Evolutionary conservation across 2,329 filamentous ascomycete species (phyloP), one percentile per base, ranked within the genome.

Genomic region (Dactylellina drechsleri): DNA sequence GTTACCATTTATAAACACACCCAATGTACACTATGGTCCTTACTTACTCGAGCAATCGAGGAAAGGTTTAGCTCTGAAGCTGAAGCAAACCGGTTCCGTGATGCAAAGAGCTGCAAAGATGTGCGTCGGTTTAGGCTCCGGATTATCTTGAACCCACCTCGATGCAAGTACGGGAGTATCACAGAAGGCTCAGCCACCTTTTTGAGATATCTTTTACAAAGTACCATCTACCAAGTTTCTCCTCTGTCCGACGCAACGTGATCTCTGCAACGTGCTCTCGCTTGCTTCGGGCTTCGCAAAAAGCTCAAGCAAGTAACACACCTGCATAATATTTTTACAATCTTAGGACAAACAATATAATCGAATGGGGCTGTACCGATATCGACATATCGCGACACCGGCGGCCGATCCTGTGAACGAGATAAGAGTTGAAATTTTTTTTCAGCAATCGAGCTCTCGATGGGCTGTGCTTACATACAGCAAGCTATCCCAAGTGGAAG

Each of bases 261-360:
- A 28, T 41, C 53, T 36, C 60, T 66, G 61, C 68, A 66, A 15
- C 26, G 31, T 10, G 64, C 59, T 43, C 68, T 74, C 61, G 68
- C 68, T 74, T 66, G 62, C 56, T 31, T 26, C 23, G 23, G 56
- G 52, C 47, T 45, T 36, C 31, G 31, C 7, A 41, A n/a, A 41
- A n/a, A 8, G 3, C 6, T 8, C 2, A 36, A 36, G 10, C 23
- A 23, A 23, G 23, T 23, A 2, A 7, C 31, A 36, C 31, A 36
- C 31, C 31, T 36, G 31, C 31, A 36, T 2, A 36, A 10, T 7
- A 36, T 36, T 36, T 10, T 36, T 36, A 36, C 2, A 36, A 36
- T 36, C 31, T 36, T 36, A 5, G 31, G 1, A 36, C 31, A 36
- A 36, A 7, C 31, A 36, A 36, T 36, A 28, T 3, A 36, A 8